These are phyloP conservation scores for Jatropha multifida DNA, from an alignment of 441 rosid genomes.

Conservation along the genomic window DNA sequence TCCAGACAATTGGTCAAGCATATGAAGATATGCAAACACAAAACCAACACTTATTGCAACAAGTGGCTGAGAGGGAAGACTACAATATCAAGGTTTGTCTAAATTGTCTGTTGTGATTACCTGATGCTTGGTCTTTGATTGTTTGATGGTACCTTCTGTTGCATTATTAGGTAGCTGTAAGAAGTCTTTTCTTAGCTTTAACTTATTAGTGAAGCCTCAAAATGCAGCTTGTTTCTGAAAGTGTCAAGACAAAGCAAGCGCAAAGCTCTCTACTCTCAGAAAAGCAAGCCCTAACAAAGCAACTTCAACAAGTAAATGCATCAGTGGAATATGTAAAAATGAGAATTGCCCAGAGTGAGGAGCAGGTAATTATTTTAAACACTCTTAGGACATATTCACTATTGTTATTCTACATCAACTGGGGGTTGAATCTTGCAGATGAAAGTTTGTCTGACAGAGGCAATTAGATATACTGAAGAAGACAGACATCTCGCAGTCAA, in stretches of 20 bases:
- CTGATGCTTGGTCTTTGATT: background rate
- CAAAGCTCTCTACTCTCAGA: conserved; percentile 68
- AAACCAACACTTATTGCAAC: conserved; percentile 85
- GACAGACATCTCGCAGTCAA: conserved; percentile 61
- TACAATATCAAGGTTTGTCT: conserved; percentile 81
- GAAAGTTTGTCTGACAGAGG: conserved; percentile 70
- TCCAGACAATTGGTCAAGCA: conserved; percentile 95
- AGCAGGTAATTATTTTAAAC: conserved; percentile 50
- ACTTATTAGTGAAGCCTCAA: conserved; percentile 13
- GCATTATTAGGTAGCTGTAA: background rate
- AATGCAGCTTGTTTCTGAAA: conserved; percentile 96
- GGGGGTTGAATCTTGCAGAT: conserved; percentile 50
- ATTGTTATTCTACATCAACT: conserved; percentile 2
- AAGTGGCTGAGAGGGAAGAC: conserved; percentile 89
- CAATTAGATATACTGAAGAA: conserved; percentile 62
- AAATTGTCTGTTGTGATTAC: conserved; percentile 8
- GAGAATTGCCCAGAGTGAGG: conserved; percentile 66
- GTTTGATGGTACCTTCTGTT: background rate
- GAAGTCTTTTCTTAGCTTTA: background rate
- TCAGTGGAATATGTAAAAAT: conserved; percentile 59
- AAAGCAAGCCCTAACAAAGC: conserved; percentile 74
- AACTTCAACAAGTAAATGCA: conserved; percentile 69
- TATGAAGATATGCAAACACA: conserved; percentile 98
- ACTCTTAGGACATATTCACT: background rate
- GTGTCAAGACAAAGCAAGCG: conserved; percentile 87